Evolutionary conservation across 2,329 filamentous ascomycete species (phyloP), one percentile per base, ranked within the genome.

Genomic region (Basipetospora chlamydospora): DNA sequence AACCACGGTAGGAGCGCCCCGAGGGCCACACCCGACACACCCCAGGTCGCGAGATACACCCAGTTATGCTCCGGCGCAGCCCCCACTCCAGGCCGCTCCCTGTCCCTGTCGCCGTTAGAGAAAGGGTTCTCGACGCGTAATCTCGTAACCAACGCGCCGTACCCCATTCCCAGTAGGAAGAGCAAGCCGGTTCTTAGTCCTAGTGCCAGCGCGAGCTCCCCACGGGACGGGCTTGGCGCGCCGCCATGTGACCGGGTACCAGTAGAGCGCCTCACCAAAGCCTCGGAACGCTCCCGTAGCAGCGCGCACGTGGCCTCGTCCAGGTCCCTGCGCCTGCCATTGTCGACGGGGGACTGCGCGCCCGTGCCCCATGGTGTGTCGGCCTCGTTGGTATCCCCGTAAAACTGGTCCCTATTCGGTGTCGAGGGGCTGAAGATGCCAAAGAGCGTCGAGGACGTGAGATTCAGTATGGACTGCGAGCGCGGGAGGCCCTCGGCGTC

Each of bases 371-470:
- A 90, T 2, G 84, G 84, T 9, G 80, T 86, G 38, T 67, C 63
- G 3, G 66, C 56, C 42, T 77, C 75, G 44, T 74, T 73, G 41
- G 50, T 44, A 29, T 58, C 52, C 12, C 49, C 49, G 37, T 54
- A 53, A 40, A 52, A 51, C 49, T 63, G 55, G 45, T 68, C 58
- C 43, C 57, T 56, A 30, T 70, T 63, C 40, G 70, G 70, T 22
- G 69, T 67, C 1, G 73, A 72, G 6, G 75, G 76, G 9, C 77
- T 77, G 63, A 93, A 98, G 49, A 98, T 98, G 38, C 90, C 88
- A 46, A 80, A 82, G 5, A 98, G 70, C 0, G 90, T 94, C 2
- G 85, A 87, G 8, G 82, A 79, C 4, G 85, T 94, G 41, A 98
- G 68, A 53, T 95, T 93, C 50, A 86, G 64, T 39, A 85, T 72